phyloP scores from a whole-genome alignment of 768 basidiomycete genomes.

The Cubamyces lactineus region DNA sequence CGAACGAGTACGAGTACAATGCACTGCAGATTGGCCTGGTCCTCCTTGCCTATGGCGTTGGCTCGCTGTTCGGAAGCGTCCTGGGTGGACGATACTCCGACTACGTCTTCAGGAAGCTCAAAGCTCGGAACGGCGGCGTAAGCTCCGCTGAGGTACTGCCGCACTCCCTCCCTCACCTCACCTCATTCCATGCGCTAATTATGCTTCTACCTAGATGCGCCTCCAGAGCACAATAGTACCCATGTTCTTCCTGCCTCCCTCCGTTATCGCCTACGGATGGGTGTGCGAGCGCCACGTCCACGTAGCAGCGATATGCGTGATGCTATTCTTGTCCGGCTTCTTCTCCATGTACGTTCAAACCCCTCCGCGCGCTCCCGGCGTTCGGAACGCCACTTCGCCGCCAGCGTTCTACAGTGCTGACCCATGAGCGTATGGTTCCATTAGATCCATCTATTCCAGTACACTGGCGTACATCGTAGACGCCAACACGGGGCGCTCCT shows the following conservation, averaged over 20 bases:
- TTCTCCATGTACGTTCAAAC: conserved; percentile 66
- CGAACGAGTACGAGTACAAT: conserved; percentile 61
- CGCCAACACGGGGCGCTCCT: conserved; percentile 79
- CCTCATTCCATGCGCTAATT: not conserved
- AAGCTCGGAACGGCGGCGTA: conserved; percentile 47
- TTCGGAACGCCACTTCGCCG: not conserved
- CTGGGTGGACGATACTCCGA: conserved; percentile 66
- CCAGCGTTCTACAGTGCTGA: not conserved
- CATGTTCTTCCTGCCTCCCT: conserved; percentile 61
- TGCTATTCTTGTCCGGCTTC: conserved; percentile 75
- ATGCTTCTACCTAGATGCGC: conserved; percentile 57
- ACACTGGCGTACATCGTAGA: conserved; percentile 88
- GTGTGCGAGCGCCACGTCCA: conserved; percentile 62
- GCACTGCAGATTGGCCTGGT: conserved; percentile 76
- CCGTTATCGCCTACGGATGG: conserved; percentile 77
- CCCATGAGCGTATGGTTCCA: conserved; percentile 1
- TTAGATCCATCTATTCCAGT: conserved; percentile 63
- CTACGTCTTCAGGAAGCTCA: conserved; percentile 45
- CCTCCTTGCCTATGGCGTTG: conserved; percentile 73
- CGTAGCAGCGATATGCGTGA: conserved; percentile 68
- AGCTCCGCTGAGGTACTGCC: conserved; percentile 63
- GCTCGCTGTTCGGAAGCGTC: conserved; percentile 55
- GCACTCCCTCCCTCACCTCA: not conserved
- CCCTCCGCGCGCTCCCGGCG: not conserved
- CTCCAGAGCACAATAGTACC: conserved; percentile 62